Evolutionary conservation across 805 yeast species (phyloP).

Genomic region (Lipomyces lipofer): DNA sequence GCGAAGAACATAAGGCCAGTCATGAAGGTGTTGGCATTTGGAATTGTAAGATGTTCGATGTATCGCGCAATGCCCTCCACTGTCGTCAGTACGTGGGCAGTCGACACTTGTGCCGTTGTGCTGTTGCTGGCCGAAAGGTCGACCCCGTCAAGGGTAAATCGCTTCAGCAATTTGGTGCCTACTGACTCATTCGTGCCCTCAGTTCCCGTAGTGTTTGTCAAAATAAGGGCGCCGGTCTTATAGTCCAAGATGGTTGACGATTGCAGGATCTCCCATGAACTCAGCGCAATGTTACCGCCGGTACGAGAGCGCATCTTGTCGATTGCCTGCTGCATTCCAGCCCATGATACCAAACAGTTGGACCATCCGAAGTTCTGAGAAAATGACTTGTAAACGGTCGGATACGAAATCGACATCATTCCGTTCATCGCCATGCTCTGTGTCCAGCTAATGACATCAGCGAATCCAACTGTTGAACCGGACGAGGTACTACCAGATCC

Average conservation of each 20-base stretch:
- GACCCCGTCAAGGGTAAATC: conserved; percentile 21
- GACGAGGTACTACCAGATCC: conserved; percentile 11
- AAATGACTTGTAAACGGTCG: conserved; percentile 38
- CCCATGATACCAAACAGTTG: conserved; percentile 38
- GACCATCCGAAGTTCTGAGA: conserved; percentile 41
- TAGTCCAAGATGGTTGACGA: conserved; percentile 25
- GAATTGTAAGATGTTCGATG: conserved; percentile 37
- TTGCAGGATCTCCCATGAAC: conserved; percentile 24
- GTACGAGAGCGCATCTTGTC: conserved; percentile 36
- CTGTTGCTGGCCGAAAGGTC: conserved; percentile 8
- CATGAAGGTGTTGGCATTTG: conserved; percentile 39
- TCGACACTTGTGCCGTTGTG: conserved; percentile 5
- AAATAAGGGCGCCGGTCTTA: conserved; percentile 17
- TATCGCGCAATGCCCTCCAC: conserved; percentile 39
- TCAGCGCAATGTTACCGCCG: conserved; percentile 37
- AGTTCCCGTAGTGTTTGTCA: conserved; percentile 8
- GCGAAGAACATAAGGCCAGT: conserved; percentile 40
- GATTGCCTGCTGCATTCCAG: conserved; percentile 36
- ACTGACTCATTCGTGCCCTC: conserved; percentile 3
- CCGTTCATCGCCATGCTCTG: conserved; percentile 40
- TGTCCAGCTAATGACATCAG: conserved; percentile 36
- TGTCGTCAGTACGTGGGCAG: conserved; percentile 24
- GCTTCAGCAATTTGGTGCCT: conserved; percentile 10
- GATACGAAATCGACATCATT: conserved; percentile 39
- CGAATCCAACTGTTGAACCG: conserved; percentile 34